Evolutionary conservation across 495 filamentous ascomycete species (phyloP).

Genomic region (Recurvomyces mirabilis): DNA sequence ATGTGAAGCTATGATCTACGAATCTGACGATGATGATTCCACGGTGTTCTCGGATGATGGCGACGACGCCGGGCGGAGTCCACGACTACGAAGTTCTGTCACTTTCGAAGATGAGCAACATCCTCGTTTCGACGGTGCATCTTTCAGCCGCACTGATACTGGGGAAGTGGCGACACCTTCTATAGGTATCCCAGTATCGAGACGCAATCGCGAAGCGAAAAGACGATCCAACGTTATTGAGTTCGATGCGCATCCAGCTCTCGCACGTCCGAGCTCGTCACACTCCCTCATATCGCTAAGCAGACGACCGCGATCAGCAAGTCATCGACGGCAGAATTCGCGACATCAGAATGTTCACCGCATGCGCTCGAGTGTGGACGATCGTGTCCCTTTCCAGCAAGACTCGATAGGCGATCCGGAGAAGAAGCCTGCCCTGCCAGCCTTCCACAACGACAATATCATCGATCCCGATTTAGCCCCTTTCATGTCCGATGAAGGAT

Average conservation of each 20-base stretch:
- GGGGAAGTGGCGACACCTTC: slow-evolving; percentile 31
- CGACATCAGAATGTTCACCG: slow-evolving; percentile 63
- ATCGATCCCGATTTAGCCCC: slow-evolving; percentile 93
- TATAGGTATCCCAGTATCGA: slow-evolving; percentile 42
- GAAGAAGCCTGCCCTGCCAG: slow-evolving; percentile 58
- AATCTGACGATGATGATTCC: slow-evolving; percentile 79
- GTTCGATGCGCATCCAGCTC: slow-evolving; percentile 61
- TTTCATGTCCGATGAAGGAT: slow-evolving; percentile 89
- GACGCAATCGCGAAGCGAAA: slow-evolving; percentile 69
- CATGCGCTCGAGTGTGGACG: slow-evolving; percentile 47
- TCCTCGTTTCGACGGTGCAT: background rate
- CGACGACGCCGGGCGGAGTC: slow-evolving; percentile 4
- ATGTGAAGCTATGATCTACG: slow-evolving; percentile 87
- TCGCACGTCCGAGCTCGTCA: slow-evolving; percentile 76
- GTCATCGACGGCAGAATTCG: slow-evolving; percentile 75
- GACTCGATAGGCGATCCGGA: slow-evolving; percentile 51
- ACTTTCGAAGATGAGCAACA: slow-evolving; percentile 7
- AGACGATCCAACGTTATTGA: slow-evolving; percentile 81
- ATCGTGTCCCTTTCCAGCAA: slow-evolving; percentile 83
- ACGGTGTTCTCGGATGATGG: slow-evolving; percentile 38
- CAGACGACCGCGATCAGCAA: slow-evolving; percentile 58
- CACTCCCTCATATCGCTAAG: slow-evolving; percentile 73
- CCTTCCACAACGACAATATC: slow-evolving; percentile 95
- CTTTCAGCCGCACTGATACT: slow-evolving; percentile 1
- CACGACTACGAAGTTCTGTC: slow-evolving; percentile 2